Percentiles rank a stretch among this genome's conserved stretches.
phyloP scores from a whole-genome alignment of 2,329 filamentous ascomycete species.

The Diatrype stigma region DNA sequence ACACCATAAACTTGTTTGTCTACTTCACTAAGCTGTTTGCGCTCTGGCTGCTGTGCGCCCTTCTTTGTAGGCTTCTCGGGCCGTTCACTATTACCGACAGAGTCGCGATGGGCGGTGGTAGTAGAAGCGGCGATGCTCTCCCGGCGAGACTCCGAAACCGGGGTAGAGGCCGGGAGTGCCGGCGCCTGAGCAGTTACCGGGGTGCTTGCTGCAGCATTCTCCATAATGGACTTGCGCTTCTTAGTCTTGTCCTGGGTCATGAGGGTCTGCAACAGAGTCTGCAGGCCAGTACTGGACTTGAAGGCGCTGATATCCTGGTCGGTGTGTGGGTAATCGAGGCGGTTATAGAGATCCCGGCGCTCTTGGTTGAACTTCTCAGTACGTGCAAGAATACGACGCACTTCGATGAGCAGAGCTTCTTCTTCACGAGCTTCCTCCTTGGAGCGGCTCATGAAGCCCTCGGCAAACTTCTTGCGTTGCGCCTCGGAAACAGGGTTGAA shows the following conservation, averaged over 20 bases:
- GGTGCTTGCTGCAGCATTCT: slow-evolving; percentile 51
- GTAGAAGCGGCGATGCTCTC: slow-evolving; percentile 50
- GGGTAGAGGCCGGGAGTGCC: slow-evolving; percentile 29
- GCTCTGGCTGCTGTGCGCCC: slow-evolving; percentile 47
- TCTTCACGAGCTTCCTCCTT: slow-evolving; percentile 91
- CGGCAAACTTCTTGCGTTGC: slow-evolving; percentile 78
- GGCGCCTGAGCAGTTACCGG: slow-evolving; percentile 32
- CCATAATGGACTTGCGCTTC: slow-evolving; percentile 71
- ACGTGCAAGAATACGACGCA: slow-evolving; percentile 85
- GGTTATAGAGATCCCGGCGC: slow-evolving; percentile 78
- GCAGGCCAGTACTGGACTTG: slow-evolving; percentile 75
- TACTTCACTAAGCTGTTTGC: slow-evolving; percentile 67
- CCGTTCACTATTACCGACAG: slow-evolving; percentile 37
- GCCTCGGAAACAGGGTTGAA: slow-evolving; percentile 80
- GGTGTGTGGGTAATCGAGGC: slow-evolving; percentile 74
- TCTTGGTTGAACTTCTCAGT: slow-evolving; percentile 85
- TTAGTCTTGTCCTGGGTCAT: slow-evolving; percentile 82
- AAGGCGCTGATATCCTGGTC: slow-evolving; percentile 71
- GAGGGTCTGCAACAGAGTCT: slow-evolving; percentile 76
- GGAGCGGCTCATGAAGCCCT: slow-evolving; percentile 71
- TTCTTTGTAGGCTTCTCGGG: slow-evolving; percentile 45
- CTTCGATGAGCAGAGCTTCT: slow-evolving; percentile 80
- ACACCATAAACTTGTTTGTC: slow-evolving; percentile 82
- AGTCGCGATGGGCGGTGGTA: slow-evolving; percentile 37
- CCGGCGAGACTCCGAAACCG: slow-evolving; percentile 41